Conservation (phyloP, 75 land plant genomes). For the Pinus taeda region DNA sequence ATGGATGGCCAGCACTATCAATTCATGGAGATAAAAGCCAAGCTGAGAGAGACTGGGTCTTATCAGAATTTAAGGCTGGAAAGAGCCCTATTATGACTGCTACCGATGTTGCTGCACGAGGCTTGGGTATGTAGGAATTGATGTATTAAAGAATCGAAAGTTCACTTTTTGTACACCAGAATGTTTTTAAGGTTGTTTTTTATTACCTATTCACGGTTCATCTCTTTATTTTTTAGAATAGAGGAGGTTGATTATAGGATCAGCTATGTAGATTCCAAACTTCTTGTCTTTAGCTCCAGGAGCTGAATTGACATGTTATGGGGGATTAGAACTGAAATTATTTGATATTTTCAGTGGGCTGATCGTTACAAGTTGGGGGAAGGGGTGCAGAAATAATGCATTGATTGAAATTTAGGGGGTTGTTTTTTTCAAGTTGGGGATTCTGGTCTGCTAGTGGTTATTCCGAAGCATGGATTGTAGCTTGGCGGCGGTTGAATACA, state of each 20-base stretch:
- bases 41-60: conserved; percentile 98
- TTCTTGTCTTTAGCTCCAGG: not conserved
- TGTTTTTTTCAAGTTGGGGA: not conserved
- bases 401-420: conserved; percentile 7
- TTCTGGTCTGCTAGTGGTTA: conserved; percentile 35
- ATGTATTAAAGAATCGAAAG: conserved; percentile 4
- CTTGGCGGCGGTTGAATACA: conserved; percentile 38
- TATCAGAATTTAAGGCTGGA: conserved; percentile 94
- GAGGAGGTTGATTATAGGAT: not conserved
- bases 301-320: not conserved
- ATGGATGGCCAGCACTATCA: conserved; percentile 99
- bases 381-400: not conserved
- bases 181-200: not conserved
- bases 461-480: conserved; percentile 45
- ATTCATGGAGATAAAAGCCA: conserved; percentile 99
- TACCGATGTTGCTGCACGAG: conserved; percentile 99
- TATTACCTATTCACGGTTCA: not conserved
- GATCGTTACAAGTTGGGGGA: not conserved
- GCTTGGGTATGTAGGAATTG: conserved; percentile 68
- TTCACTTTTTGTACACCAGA: not conserved
- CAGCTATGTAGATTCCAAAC: not conserved
- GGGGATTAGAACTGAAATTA: not conserved
- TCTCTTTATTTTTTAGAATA: not conserved
- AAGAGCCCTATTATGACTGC: conserved; percentile 99
- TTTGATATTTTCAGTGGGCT: not conserved